Base-by-base conservation (phyloP, 805 yeast genomes). In the Lipomyces orientalis region DNA sequence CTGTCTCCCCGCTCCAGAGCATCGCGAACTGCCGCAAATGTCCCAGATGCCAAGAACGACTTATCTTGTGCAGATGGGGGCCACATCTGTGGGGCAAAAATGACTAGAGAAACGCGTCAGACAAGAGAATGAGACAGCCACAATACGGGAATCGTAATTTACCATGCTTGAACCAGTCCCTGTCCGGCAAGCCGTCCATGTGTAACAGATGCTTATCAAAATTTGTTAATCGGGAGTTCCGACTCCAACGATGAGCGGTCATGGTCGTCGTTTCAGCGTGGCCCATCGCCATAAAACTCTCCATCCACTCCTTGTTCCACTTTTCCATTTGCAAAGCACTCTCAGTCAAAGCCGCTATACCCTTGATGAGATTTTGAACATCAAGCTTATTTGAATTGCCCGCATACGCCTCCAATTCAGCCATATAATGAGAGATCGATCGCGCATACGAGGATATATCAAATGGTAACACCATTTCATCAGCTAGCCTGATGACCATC, bases 11-110 rank as follows among this genome's bases (percentile, higher is more conserved):
- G 76, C 55, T 80, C 81, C 12, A 91, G 75, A 0, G 86, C 87
- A 75, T 93, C 97, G 68, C 96, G 83, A 1, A 93, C 83, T 4
- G 85, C 84, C 0, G 98, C 97, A 75, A 90, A 92, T 1, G 90
- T 83, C 25, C 69, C 68, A 14, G 66, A 19, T 4, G 67, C 67
- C 78, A 87, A 86, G 84, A 89, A 85, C 54, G 84, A 80, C 67
- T 79, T 82, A 14, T 78, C 78, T 1, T 75, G 75, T 12, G 64
- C 76, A 10, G 81, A 81, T 0, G 92, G 91, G 5, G 87, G 85
- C 74, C 83, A 79, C 61, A 83, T 75, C 59, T 90, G 87, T 6
- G 90, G 89, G 0, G 97, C 97, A 76, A 86, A 86, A 4, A 70
- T 51, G 19, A 56, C 69, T 62, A 52, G 7, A 60, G n/a, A 43